Evolutionary conservation across 805 yeast species (phyloP), one percentile per base, ranked within the genome.

Genomic region (Starmerella bombicola): DNA sequence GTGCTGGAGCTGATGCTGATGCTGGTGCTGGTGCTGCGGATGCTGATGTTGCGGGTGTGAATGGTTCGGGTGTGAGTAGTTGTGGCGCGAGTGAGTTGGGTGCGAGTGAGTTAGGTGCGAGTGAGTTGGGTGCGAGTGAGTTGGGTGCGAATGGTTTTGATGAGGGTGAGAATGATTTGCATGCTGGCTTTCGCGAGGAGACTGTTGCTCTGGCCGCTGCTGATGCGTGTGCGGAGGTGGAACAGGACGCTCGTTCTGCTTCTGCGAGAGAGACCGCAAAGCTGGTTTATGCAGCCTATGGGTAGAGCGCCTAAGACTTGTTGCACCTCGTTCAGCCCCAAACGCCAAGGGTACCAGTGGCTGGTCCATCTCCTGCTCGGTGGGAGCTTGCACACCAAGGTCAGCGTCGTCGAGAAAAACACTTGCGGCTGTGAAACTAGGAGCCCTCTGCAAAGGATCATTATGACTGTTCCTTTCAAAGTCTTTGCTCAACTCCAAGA

Each of bases 401-500:
- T n/a, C n/a, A n/a, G n/a, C n/a, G n/a, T n/a, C n/a, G n/a, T n/a
- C n/a, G n/a, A n/a, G n/a, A n/a, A n/a, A n/a, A n/a, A n/a, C n/a
- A n/a, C n/a, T n/a, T n/a, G n/a, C n/a, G n/a, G n/a, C n/a, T n/a
- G n/a, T n/a, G n/a, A n/a, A n/a, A n/a, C n/a, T n/a, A n/a, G n/a
- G n/a, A n/a, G n/a, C n/a, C n/a, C n/a, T n/a, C n/a, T n/a, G n/a
- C n/a, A n/a, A n/a, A n/a, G n/a, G n/a, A n/a, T n/a, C n/a, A n/a
- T n/a, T n/a, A n/a, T n/a, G 32, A 15, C 32, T 29, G 32, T 7
- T 8, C 9, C 15, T 17, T 48, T 81, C 80, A 40, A 86, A 64
- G 58, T 86, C 95, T 46, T 65, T 73, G 3, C 93, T 78, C 16
- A 60, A 52, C 23, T 57, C 55, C 12, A 56, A 48, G 25, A 60